Conservation (phyloP, 2,329 filamentous ascomycete species). For the Epichloe typhina region DNA sequence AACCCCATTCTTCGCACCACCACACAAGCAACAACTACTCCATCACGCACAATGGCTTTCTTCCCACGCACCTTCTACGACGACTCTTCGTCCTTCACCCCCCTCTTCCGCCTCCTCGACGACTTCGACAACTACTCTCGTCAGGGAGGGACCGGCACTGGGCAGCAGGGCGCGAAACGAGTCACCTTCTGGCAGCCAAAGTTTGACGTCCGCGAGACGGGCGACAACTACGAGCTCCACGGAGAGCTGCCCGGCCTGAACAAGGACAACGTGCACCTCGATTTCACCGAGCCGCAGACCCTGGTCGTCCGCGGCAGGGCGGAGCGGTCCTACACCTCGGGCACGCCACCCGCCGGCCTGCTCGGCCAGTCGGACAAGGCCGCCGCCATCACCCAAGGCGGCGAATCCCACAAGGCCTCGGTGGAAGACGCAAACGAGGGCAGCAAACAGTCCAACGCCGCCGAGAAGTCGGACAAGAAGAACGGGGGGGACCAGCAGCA, state of each 20-base stretch:
- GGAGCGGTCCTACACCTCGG: constrained; percentile 42
- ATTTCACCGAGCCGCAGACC: constrained; percentile 60
- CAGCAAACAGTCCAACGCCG: constrained; percentile 9
- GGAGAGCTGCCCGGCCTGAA: constrained; percentile 63
- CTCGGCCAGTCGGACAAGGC: constrained; percentile 24
- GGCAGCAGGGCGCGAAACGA: constrained; percentile 8
- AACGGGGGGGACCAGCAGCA: constrained; percentile 11
- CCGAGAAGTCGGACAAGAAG: constrained; percentile 16
- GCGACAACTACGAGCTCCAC: constrained; percentile 54
- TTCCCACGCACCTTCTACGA: constrained; percentile 42
- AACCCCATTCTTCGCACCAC: constrained; percentile 10
- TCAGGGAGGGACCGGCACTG: constrained; percentile 9
- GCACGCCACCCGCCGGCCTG: constrained; percentile 29
- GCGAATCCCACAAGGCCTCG: constrained; percentile 34
- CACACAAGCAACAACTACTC: constrained; percentile 4
- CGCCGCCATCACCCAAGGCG: constrained; percentile 24
- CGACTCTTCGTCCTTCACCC: constrained; percentile 33
- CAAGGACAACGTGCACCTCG: constrained; percentile 58
- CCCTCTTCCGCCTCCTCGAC: constrained; percentile 45
- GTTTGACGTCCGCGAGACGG: constrained; percentile 59
- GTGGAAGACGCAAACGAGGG: constrained; percentile 40
- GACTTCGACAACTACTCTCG: constrained; percentile 41
- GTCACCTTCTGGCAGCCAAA: constrained; percentile 48
- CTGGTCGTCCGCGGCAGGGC: constrained; percentile 52
- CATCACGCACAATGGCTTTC: constrained; percentile 41